Conservation (phyloP, 495 filamentous ascomycete species). For the Xylona heveae region DNA sequence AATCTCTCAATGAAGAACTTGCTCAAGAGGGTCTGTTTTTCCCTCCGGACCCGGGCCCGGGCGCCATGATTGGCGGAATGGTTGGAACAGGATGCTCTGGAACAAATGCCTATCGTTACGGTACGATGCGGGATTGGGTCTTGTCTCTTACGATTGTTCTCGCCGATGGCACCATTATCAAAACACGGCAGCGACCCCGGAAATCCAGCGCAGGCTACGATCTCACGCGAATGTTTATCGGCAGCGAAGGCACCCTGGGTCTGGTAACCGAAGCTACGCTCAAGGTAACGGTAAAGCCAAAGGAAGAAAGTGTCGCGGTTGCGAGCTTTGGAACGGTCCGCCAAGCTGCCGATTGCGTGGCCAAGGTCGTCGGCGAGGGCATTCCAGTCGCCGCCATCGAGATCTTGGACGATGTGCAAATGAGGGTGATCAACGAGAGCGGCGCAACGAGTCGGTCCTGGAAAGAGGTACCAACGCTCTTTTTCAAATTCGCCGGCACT, state of each 20-base stretch:
- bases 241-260: slow-evolving; percentile 82
- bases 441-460: slow-evolving; percentile 51
- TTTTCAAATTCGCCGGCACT: slow-evolving; percentile 88
- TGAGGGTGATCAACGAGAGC: slow-evolving; percentile 72
- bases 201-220: slow-evolving; percentile 84
- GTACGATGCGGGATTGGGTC: slow-evolving; percentile 95
- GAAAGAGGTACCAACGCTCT: slow-evolving; percentile 66
- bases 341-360: slow-evolving; percentile 62
- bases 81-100: slow-evolving; percentile 84
- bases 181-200: slow-evolving; percentile 53
- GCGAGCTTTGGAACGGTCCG: slow-evolving; percentile 59
- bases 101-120: slow-evolving; percentile 85
- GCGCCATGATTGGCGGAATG: slow-evolving; percentile 89
- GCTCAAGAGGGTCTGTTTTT: slow-evolving; percentile 52
- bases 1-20: slow-evolving; percentile 51
- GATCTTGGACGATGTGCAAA: slow-evolving; percentile 83
- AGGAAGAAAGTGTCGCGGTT: slow-evolving; percentile 63
- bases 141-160: slow-evolving; percentile 76
- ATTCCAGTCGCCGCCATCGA: slow-evolving; percentile 78
- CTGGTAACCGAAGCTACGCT: slow-evolving; percentile 73
- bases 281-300: slow-evolving; percentile 62
- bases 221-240: slow-evolving; percentile 65
- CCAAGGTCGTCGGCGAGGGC: slow-evolving; percentile 56
- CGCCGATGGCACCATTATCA: slow-evolving; percentile 80
- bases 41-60: slow-evolving; percentile 63